A percentile compares a stretch with the other conserved stretches of the same genome.
Evolutionary conservation across 371 early-diverging fungal species (phyloP).

Genomic region (Actinomucor elegans): DNA sequence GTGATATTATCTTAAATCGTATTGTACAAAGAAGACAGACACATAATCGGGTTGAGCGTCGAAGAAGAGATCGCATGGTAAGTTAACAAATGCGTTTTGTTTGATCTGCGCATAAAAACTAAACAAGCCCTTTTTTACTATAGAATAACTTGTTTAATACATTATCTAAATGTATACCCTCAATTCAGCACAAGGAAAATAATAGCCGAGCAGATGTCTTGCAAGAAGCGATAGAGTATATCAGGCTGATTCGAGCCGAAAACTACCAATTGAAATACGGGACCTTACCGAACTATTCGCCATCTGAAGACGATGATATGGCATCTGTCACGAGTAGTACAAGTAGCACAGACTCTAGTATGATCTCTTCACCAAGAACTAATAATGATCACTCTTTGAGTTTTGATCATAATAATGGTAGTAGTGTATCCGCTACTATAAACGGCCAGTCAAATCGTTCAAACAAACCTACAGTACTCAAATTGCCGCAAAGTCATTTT

Average conservation of each 20-base stretch:
- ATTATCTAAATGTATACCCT: slow-evolving; percentile 20
- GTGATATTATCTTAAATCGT: slow-evolving; percentile 54
- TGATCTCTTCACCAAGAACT: not conserved
- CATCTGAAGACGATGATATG: not conserved
- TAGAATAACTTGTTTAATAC: slow-evolving; percentile 27
- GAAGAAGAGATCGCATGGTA: slow-evolving; percentile 51
- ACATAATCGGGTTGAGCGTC: slow-evolving; percentile 59
- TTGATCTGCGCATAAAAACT: not conserved
- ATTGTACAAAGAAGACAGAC: slow-evolving; percentile 55
- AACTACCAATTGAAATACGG: not conserved
- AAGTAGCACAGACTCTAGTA: not conserved
- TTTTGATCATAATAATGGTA: too few relatives aligned
- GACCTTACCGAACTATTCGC: not conserved
- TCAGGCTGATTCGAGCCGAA: slow-evolving; percentile 27
- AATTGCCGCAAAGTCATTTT: not conserved
- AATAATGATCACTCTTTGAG: too few relatives aligned
- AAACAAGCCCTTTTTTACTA: not conserved
- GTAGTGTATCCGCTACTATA: too few relatives aligned
- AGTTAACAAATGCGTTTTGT: not conserved
- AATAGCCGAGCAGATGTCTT: slow-evolving; percentile 28
- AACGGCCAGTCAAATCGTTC: not conserved
- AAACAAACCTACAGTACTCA: not conserved
- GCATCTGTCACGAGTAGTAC: not conserved
- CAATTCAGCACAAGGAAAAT: slow-evolving; percentile 10
- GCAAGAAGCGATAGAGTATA: slow-evolving; percentile 26